Percentiles rank a stretch among this genome's conserved stretches.
phyloP scores from a whole-genome alignment of 371 early-diverging fungal genomes.

The Rhizomucor pusillus region DNA sequence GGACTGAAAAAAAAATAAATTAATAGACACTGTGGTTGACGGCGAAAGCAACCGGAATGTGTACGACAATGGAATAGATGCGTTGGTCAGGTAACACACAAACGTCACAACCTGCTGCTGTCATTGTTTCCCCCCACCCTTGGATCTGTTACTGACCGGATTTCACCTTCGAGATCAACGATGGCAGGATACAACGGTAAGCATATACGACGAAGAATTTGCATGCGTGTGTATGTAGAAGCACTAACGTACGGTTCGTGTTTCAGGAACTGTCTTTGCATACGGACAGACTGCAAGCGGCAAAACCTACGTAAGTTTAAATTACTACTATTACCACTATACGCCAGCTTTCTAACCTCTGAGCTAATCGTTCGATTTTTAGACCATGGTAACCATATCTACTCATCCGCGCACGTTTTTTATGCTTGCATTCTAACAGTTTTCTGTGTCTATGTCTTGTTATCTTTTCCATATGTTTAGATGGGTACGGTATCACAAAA shows the following conservation, averaged over 20 bases:
- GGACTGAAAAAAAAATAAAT: too few relatives aligned
- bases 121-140: neutral
- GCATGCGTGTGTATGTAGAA: too few relatives aligned
- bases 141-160: neutral
- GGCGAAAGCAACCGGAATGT: constrained; percentile 9
- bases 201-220: too few relatives aligned
- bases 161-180: constrained; percentile 2
- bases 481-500: constrained; percentile 25
- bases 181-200: constrained; percentile 23
- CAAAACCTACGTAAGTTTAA: constrained; percentile 60
- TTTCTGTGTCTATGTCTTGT: neutral
- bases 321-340: neutral
- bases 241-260: neutral
- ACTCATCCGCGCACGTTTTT: too few relatives aligned
- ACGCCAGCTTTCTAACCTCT: too few relatives aligned
- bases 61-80: constrained; percentile 12
- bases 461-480: constrained; percentile 8
- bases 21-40: constrained; percentile 9
- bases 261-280: constrained; percentile 68
- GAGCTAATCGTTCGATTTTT: neutral
- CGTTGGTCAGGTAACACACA: constrained; percentile 29
- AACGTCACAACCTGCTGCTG: neutral
- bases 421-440: neutral
- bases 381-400: constrained; percentile 25
- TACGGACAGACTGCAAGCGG: constrained; percentile 86